Evolutionary conservation across 257 asterid species (phyloP).

Genomic region (Solanum okadae): DNA sequence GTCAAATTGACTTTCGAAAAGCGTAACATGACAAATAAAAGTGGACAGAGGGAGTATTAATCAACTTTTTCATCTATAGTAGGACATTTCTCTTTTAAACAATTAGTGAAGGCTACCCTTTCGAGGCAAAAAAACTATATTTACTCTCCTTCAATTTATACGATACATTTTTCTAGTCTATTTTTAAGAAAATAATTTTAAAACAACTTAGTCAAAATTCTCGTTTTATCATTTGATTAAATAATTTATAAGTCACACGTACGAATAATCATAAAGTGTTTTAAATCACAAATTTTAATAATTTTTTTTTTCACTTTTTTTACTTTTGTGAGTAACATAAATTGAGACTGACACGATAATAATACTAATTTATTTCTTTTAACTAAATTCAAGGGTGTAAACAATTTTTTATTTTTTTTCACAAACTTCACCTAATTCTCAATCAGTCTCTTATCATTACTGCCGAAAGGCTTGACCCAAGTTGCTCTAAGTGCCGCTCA

Average conservation of each 20-base stretch:
- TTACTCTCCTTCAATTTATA: too few species aligned
- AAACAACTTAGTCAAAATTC: background rate
- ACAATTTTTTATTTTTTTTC: background rate
- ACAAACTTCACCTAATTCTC: conserved; percentile 15
- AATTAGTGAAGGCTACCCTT: conserved; percentile 1
- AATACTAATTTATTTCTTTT: background rate
- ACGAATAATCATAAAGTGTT: background rate
- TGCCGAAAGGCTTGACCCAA: conserved; percentile 27
- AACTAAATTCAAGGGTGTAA: background rate
- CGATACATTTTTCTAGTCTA: too few species aligned
- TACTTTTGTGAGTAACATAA: background rate
- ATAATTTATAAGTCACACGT: background rate
- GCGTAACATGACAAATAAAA: too few species aligned
- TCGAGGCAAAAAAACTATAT: background rate
- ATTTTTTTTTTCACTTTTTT: rapidly evolving
- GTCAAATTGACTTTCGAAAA: too few species aligned
- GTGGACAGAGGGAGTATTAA: too few species aligned
- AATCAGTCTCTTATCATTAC: conserved; percentile 15
- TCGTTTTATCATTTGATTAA: background rate
- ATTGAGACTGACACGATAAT: background rate
- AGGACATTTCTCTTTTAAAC: conserved; percentile 1
- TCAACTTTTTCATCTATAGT: conserved; percentile 1
- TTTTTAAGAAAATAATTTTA: too few species aligned
- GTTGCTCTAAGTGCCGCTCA: background rate
- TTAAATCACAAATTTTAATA: too few species aligned